Percentiles rank a stretch among this genome's conserved stretches.
Evolutionary conservation across 176 grass and related monocot species (phyloP).

Genomic region (Oryza australiensis): DNA sequence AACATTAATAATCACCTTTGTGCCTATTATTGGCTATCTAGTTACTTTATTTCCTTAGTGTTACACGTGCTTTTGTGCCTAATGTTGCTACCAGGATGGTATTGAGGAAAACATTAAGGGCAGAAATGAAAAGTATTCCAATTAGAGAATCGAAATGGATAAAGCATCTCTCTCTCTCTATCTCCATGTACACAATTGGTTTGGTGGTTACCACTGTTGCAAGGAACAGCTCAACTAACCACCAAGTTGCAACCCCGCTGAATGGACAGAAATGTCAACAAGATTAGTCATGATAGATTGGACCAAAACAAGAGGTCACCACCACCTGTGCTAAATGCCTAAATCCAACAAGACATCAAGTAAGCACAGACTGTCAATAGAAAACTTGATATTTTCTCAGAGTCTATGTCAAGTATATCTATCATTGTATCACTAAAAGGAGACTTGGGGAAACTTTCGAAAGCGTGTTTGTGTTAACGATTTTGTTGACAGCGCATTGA

Average conservation of each 20-base stretch:
- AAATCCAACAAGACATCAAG: neutral
- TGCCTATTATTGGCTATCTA: neutral
- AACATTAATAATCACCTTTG: neutral
- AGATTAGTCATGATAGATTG: slow-evolving; percentile 36
- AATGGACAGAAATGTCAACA: slow-evolving; percentile 38
- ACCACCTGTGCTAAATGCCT: neutral
- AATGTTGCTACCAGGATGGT: neutral
- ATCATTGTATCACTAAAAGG: neutral
- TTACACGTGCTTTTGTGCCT: neutral
- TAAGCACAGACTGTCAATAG: neutral
- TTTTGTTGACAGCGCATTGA: neutral
- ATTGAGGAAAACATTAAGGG: neutral
- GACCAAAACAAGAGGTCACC: slow-evolving; percentile 16
- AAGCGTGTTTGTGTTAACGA: neutral
- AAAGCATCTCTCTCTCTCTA: slow-evolving; percentile 37
- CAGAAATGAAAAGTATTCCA: slow-evolving; percentile 4
- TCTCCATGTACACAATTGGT: slow-evolving; percentile 27
- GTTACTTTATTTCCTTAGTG: neutral
- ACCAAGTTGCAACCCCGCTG: slow-evolving; percentile 30
- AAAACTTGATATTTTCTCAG: neutral
- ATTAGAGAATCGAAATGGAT: slow-evolving; percentile 40
- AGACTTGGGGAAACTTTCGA: slow-evolving; percentile 13
- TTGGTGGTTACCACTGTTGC: slow-evolving; percentile 46
- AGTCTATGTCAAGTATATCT: neutral
- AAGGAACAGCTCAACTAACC: slow-evolving; percentile 53